Conservation (phyloP, 768 basidiomycete genomes). For the Leccinum incarnatum region DNA sequence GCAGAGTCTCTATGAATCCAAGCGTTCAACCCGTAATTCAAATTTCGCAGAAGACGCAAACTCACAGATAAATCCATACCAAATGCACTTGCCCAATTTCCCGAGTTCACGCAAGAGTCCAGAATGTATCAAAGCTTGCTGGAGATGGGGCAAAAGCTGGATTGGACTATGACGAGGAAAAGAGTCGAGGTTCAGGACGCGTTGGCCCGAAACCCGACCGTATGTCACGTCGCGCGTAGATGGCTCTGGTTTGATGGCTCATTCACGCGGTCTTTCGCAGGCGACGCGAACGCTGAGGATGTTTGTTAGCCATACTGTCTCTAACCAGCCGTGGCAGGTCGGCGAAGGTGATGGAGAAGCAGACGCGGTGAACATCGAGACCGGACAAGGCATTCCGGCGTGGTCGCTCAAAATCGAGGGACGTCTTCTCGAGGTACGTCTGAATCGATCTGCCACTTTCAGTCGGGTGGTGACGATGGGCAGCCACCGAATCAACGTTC, state of each 20-base stretch:
- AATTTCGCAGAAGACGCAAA: slow-evolving; percentile 60
- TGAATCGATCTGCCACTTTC: background rate
- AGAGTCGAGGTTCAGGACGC: slow-evolving; percentile 89
- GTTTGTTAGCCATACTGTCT: slow-evolving; percentile 86
- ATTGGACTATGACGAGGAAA: slow-evolving; percentile 94
- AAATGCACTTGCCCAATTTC: slow-evolving; percentile 68
- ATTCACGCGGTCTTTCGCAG: slow-evolving; percentile 37
- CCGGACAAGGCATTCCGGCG: slow-evolving; percentile 85
- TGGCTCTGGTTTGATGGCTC: background rate
- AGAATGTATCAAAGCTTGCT: slow-evolving; percentile 83
- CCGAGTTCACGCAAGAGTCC: slow-evolving; percentile 78
- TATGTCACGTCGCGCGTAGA: slow-evolving; percentile 1
- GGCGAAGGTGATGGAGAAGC: slow-evolving; percentile 36
- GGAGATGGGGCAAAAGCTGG: slow-evolving; percentile 86
- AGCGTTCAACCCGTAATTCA: background rate
- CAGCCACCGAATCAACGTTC: slow-evolving; percentile 61
- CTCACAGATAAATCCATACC: slow-evolving; percentile 79
- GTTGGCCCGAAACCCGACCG: slow-evolving; percentile 69
- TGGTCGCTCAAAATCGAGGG: slow-evolving; percentile 90
- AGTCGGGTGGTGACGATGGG: background rate
- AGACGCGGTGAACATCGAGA: slow-evolving; percentile 59
- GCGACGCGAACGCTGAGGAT: slow-evolving; percentile 80
- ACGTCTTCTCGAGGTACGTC: slow-evolving; percentile 71
- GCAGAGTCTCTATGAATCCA: background rate
- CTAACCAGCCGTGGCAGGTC: slow-evolving; percentile 83